A percentile compares a stretch with the other conserved stretches of the same genome.
phyloP scores from a whole-genome alignment of 495 filamentous ascomycete genomes.

The Lepraria neglecta region DNA sequence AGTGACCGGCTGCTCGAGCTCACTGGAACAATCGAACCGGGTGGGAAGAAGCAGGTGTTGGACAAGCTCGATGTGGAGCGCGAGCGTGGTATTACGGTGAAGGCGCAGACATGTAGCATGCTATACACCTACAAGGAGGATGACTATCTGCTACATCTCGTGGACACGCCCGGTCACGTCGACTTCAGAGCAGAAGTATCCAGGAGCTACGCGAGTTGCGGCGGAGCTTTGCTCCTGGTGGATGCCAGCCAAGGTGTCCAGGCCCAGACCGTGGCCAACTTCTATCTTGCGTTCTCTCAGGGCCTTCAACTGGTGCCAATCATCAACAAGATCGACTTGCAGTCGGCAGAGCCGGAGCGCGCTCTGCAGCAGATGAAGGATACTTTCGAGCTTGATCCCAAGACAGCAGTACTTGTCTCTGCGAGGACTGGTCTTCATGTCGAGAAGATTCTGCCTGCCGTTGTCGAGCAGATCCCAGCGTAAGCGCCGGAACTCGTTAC shows the following conservation, averaged over 20 bases:
- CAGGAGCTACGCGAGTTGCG: slow-evolving; percentile 89
- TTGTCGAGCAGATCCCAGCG: slow-evolving; percentile 77
- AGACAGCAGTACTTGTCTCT: slow-evolving; percentile 75
- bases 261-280: slow-evolving; percentile 94
- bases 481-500: slow-evolving; percentile 31
- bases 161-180: slow-evolving; percentile 96
- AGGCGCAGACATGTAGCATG: slow-evolving; percentile 98
- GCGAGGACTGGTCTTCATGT: slow-evolving; percentile 93
- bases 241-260: slow-evolving; percentile 88
- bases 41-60: slow-evolving; percentile 87
- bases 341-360: slow-evolving; percentile 74
- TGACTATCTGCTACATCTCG: slow-evolving; percentile 89
- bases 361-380: slow-evolving; percentile 78
- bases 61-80: slow-evolving; percentile 97
- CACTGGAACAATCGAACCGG: slow-evolving; percentile 84
- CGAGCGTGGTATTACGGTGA: slow-evolving; percentile 94
- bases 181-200: slow-evolving; percentile 96
- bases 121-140: slow-evolving; percentile 77
- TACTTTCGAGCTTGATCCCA: slow-evolving; percentile 81
- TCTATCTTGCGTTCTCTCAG: slow-evolving; percentile 93
- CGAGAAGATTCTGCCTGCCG: slow-evolving; percentile 67
- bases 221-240: slow-evolving; percentile 84
- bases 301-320: slow-evolving; percentile 81
- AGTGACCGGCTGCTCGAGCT: slow-evolving; percentile 87
- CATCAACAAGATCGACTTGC: slow-evolving; percentile 92